phyloP scores from a whole-genome alignment of 1,139 yeast genomes.

The Zygoascus sp. region DNA sequence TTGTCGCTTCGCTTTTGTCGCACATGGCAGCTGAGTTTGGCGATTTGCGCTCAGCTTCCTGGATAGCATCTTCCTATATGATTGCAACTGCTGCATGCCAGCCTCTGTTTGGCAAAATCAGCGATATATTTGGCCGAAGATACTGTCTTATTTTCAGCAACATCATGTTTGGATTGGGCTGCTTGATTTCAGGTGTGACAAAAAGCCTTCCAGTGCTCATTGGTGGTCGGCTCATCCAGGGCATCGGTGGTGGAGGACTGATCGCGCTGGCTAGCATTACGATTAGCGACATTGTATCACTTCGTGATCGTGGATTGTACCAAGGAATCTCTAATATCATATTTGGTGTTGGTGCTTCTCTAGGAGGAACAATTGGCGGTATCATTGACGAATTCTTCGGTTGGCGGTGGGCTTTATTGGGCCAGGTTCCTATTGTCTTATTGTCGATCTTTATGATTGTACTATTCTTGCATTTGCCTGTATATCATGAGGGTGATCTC shows the following conservation, averaged over 20 bases:
- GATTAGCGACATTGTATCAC: conserved; percentile 47
- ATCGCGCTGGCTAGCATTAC: conserved; percentile 44
- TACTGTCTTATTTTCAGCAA: conserved; percentile 25
- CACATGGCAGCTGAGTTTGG: conserved; percentile 13
- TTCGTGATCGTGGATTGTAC: conserved; percentile 46
- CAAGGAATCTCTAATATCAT: conserved; percentile 48
- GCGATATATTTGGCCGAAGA: conserved; percentile 40
- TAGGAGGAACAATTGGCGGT: conserved; percentile 56
- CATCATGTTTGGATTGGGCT: conserved; percentile 26
- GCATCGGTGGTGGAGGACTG: conserved; percentile 52
- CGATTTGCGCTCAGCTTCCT: conserved; percentile 29
- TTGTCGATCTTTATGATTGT: conserved; percentile 1
- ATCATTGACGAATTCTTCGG: conserved; percentile 42
- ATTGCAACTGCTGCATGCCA: conserved; percentile 46
- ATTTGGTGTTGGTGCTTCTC: conserved; percentile 50
- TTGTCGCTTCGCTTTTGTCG: conserved; percentile 10
- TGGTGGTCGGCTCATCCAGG: conserved; percentile 47
- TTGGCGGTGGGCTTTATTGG: conserved; percentile 43
- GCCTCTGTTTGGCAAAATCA: conserved; percentile 43
- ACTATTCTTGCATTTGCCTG: conserved; percentile 1
- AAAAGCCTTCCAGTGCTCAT: conserved; percentile 34
- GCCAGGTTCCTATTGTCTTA: conserved; percentile 6
- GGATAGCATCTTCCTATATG: conserved; percentile 51
- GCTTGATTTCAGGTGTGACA: conserved; percentile 38
- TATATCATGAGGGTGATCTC: not conserved